phyloP scores from a whole-genome alignment of 2,329 filamentous ascomycete species.

The Fusarium mundagurra region DNA sequence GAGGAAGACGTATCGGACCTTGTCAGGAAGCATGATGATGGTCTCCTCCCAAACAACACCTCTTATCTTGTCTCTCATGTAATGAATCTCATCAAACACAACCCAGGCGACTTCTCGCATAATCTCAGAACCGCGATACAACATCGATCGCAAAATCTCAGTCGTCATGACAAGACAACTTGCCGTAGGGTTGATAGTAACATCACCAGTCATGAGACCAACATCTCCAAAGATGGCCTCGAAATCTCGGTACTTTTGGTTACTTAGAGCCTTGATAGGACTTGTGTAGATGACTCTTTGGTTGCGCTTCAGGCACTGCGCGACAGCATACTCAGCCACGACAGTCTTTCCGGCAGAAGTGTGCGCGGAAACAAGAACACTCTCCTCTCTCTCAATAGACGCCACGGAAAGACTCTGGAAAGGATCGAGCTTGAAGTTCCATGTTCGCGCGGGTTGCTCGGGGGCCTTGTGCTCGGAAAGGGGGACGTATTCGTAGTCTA shows the following conservation, averaged over 20 bases:
- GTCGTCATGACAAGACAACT: constrained; percentile 99
- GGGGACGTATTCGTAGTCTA: constrained; percentile 94
- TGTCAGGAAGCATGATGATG: constrained; percentile 96
- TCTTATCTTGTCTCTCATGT: constrained; percentile 92
- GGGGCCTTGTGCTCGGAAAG: constrained; percentile 94
- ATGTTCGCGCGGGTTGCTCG: constrained; percentile 83
- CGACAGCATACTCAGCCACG: constrained; percentile 97
- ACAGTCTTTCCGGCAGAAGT: constrained; percentile 98
- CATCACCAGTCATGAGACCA: constrained; percentile 97
- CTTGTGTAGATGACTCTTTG: constrained; percentile 99
- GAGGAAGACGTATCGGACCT: constrained; percentile 97
- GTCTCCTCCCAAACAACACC: constrained; percentile 99
- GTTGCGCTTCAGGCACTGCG: constrained; percentile 95
- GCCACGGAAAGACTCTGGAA: constrained; percentile 96
- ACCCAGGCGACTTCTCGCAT: constrained; percentile 99
- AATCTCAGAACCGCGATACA: constrained; percentile 97
- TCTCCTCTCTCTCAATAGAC: constrained; percentile 95
- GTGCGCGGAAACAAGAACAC: constrained; percentile 95
- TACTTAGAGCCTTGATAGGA: constrained; percentile 98
- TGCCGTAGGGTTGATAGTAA: constrained; percentile 98
- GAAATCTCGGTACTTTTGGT: constrained; percentile 98
- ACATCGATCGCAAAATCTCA: constrained; percentile 97
- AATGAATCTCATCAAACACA: constrained; percentile 98
- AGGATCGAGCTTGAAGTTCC: constrained; percentile 92
- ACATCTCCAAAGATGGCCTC: constrained; percentile 95